Percentiles rank a stretch among this genome's conserved stretches.
phyloP scores from a whole-genome alignment of 768 basidiomycete species.

The Tricholoma hemisulphureum region DNA sequence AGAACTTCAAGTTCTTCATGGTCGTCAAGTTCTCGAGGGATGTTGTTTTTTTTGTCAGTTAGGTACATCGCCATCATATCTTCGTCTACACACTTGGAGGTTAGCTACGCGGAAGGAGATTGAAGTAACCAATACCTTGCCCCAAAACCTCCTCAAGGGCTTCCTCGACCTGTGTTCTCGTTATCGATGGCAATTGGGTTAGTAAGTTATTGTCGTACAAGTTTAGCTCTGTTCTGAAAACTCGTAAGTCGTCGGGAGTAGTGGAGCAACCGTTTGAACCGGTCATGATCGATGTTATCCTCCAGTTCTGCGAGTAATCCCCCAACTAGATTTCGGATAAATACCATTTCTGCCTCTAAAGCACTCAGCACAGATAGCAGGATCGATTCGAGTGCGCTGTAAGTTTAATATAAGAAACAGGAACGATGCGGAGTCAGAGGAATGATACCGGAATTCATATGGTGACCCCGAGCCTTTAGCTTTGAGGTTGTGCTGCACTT shows the following conservation, averaged over 20 bases:
- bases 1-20: slow-evolving; percentile 93
- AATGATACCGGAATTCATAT: slow-evolving; percentile 80
- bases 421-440: neutral
- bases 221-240: slow-evolving; percentile 87
- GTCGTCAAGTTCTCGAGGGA: slow-evolving; percentile 63
- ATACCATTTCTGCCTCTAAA: slow-evolving; percentile 94
- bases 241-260: slow-evolving; percentile 85
- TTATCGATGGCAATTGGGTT: neutral
- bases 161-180: slow-evolving; percentile 66
- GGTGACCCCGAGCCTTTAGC: slow-evolving; percentile 65
- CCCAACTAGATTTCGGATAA: slow-evolving; percentile 87
- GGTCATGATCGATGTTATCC: slow-evolving; percentile 93
- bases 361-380: slow-evolving; percentile 89
- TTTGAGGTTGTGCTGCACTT: slow-evolving; percentile 76
- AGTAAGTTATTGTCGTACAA: slow-evolving; percentile 44
- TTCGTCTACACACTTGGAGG: slow-evolving; percentile 60
- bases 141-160: slow-evolving; percentile 89
- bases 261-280: slow-evolving; percentile 87
- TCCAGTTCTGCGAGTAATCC: slow-evolving; percentile 91
- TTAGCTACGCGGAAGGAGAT: neutral
- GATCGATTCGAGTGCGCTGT: slow-evolving; percentile 89
- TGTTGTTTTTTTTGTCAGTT: slow-evolving; percentile 72
- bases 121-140: slow-evolving; percentile 54
- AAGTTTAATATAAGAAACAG: slow-evolving; percentile 15
- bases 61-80: slow-evolving; percentile 96